Evolutionary conservation across 306 rosid genomes (phyloP).

Genomic region (Malus sylvestris): DNA sequence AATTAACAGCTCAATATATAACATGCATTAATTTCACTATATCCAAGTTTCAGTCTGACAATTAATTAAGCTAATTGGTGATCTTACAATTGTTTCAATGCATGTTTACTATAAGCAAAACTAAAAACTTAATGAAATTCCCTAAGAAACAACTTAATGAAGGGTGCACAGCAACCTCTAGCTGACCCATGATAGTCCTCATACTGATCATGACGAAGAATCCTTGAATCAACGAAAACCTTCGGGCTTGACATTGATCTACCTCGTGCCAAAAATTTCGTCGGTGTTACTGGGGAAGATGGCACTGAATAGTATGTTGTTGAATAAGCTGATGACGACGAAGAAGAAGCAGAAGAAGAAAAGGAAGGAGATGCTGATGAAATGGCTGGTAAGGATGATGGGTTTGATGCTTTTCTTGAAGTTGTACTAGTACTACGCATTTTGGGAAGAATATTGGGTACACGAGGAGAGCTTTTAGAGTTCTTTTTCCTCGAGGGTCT

Average conservation of each 20-base stretch:
- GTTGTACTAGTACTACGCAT: background rate
- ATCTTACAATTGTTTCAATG: background rate
- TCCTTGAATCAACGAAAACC: constrained; percentile 7
- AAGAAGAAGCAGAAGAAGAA: constrained; percentile 20
- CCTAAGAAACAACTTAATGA: constrained; percentile 37
- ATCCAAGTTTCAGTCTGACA: background rate
- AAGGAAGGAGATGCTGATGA: constrained; percentile 14
- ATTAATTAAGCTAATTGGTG: constrained; percentile 3
- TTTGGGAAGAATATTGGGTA: constrained; percentile 37
- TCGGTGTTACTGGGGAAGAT: constrained; percentile 31
- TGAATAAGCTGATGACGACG: constrained; percentile 12
- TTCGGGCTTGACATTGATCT: background rate
- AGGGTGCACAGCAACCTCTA: constrained; percentile 11
- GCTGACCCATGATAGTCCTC: constrained; percentile 14
- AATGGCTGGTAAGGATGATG: background rate
- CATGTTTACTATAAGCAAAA: constrained; percentile 9
- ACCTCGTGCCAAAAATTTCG: background rate
- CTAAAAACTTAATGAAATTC: constrained; percentile 21
- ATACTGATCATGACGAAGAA: background rate
- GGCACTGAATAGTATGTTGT: constrained; percentile 26
- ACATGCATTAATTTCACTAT: background rate
- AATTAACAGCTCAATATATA: background rate
- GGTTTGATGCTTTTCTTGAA: constrained; percentile 2
- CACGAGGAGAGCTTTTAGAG: constrained; percentile 13
- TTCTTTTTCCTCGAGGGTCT: constrained; percentile 20